A percentile compares a stretch with the other conserved stretches of the same genome.
Conservation (phyloP, 208 protist species). For the Wallacemonas sp. region DNA sequence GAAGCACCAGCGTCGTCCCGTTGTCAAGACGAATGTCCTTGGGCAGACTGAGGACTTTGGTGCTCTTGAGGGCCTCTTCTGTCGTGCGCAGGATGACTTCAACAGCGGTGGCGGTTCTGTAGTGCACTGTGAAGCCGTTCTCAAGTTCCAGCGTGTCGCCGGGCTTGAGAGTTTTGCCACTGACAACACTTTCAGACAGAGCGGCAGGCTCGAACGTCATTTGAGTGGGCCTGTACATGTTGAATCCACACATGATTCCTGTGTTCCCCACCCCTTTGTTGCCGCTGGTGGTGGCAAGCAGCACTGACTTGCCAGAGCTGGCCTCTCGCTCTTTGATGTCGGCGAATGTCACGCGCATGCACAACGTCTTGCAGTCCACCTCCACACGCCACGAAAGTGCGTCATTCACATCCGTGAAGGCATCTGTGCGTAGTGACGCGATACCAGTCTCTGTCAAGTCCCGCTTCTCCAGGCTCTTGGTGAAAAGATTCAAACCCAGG, state of each 20-base stretch:
- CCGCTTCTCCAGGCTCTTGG: slow-evolving; percentile 41
- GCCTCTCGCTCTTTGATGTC: slow-evolving; percentile 39
- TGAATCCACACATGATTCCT: slow-evolving; percentile 66
- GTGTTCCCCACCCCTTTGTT: slow-evolving; percentile 72
- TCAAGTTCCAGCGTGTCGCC: slow-evolving; percentile 29
- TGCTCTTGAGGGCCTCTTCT: slow-evolving; percentile 15
- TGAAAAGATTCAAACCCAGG: slow-evolving; percentile 81
- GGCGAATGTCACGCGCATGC: slow-evolving; percentile 63
- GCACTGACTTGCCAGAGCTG: slow-evolving; percentile 60
- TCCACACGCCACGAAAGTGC: slow-evolving; percentile 23
- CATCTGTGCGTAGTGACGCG: slow-evolving; percentile 25
- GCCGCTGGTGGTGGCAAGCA: slow-evolving; percentile 67
- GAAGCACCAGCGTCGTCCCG: slow-evolving; percentile 23
- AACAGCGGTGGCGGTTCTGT: slow-evolving; percentile 17
- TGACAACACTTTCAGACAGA: slow-evolving; percentile 22
- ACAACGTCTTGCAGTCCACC: slow-evolving; percentile 39
- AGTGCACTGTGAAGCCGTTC: slow-evolving; percentile 41
- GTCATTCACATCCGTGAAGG: slow-evolving; percentile 21
- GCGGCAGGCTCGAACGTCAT: slow-evolving; percentile 33
- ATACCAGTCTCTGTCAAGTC: slow-evolving; percentile 28
- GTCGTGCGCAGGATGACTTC: slow-evolving; percentile 15
- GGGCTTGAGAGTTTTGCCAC: slow-evolving; percentile 16
- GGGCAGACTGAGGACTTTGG: slow-evolving; percentile 24
- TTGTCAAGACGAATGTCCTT: slow-evolving; percentile 2
- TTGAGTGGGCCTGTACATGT: slow-evolving; percentile 52